Evolutionary conservation across 305 asterid species (phyloP).

Genomic region (Plantago rigida): DNA sequence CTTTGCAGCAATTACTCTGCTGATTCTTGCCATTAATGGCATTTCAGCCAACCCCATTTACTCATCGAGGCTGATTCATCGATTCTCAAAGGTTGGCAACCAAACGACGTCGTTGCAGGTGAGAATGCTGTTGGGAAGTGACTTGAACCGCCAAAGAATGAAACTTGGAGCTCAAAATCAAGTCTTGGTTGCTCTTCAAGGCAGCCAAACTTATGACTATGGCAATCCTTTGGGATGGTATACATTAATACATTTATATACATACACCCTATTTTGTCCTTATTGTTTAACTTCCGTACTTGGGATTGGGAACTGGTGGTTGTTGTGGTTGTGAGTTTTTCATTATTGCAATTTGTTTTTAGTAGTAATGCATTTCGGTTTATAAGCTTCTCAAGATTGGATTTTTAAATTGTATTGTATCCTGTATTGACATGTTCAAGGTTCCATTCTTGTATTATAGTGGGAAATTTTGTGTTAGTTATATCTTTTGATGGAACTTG

Average conservation of each 20-base stretch:
- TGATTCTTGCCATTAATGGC: constrained; percentile 30
- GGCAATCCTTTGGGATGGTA: constrained; percentile 83
- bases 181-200: constrained; percentile 41
- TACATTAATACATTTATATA: background rate
- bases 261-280: background rate
- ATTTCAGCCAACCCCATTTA: constrained; percentile 31
- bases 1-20: constrained; percentile 25
- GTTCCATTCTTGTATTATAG: too few relatives aligned
- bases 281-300: background rate
- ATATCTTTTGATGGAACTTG: too few relatives aligned
- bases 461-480: too few relatives aligned
- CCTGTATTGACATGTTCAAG: too few relatives aligned
- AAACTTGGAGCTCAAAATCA: constrained; percentile 47
- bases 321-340: background rate
- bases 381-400: too few relatives aligned
- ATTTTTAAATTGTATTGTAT: too few relatives aligned
- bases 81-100: constrained; percentile 40
- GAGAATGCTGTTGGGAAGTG: constrained; percentile 44
- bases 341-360: background rate
- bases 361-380: too few relatives aligned
- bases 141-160: constrained; percentile 57
- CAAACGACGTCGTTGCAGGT: constrained; percentile 38
- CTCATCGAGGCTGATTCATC: constrained; percentile 53
- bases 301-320: too few relatives aligned
- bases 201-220: constrained; percentile 41